These are phyloP conservation scores for Leavenworthia alabamica DNA, from an alignment of 345 rosid genomes.

Conservation along the genomic window DNA sequence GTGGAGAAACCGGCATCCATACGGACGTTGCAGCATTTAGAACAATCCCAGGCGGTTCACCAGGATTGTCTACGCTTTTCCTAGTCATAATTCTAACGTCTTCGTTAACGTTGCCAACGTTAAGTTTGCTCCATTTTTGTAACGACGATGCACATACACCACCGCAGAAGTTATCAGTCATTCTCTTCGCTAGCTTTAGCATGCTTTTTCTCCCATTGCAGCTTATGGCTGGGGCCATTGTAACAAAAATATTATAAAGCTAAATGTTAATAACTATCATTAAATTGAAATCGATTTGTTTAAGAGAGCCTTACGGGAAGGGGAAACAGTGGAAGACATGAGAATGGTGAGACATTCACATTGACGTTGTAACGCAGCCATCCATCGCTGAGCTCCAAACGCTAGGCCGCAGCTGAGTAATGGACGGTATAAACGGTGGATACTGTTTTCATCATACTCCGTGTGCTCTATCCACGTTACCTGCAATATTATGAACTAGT, in stretches of 20 bases:
- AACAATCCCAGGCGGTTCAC: slow-evolving; percentile 91
- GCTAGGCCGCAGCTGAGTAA: slow-evolving; percentile 68
- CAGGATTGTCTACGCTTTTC: slow-evolving; percentile 75
- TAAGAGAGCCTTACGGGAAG: slow-evolving; percentile 32
- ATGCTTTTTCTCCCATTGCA: slow-evolving; percentile 82
- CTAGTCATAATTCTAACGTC: slow-evolving; percentile 90
- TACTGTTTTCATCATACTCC: slow-evolving; percentile 68
- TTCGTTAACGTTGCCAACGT: slow-evolving; percentile 60
- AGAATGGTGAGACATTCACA: slow-evolving; percentile 87
- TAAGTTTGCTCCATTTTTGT: slow-evolving; percentile 82
- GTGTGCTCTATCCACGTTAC: slow-evolving; percentile 98
- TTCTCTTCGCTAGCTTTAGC: slow-evolving; percentile 84
- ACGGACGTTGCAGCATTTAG: slow-evolving; percentile 91
- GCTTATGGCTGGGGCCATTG: slow-evolving; percentile 12
- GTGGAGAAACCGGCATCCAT: slow-evolving; percentile 77
- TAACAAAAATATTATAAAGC: neutral
- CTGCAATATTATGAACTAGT: slow-evolving; percentile 31
- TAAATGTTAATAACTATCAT: neutral
- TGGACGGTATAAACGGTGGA: slow-evolving; percentile 67
- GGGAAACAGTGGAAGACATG: slow-evolving; percentile 60
- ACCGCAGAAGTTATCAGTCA: slow-evolving; percentile 90
- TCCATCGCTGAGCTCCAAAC: slow-evolving; percentile 90
- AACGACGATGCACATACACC: slow-evolving; percentile 89
- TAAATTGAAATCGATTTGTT: neutral
- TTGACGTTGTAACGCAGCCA: slow-evolving; percentile 88